Evolutionary conservation across 1,139 yeast genomes (phyloP), one percentile per base, ranked within the genome.

Genomic region (Meyerozyma carpophila): DNA sequence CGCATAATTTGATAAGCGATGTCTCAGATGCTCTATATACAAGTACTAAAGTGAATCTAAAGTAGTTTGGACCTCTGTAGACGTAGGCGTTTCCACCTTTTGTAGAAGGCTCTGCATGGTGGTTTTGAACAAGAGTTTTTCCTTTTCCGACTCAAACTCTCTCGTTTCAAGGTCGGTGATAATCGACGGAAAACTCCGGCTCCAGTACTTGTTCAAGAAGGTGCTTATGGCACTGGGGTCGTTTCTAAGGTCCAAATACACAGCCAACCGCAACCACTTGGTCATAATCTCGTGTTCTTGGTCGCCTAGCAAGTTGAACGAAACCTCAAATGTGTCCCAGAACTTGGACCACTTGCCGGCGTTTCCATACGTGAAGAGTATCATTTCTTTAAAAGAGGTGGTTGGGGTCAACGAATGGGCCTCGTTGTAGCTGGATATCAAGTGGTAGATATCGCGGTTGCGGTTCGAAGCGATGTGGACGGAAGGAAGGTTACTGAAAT

Each of bases 241-340:
- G 39, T 58, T 53, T n/a, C 68, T 56, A 28, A 61, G 50, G 1
- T 69, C 62, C 40, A 73, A 59, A 47, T 63, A 71, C 3, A 66
- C 66, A 5, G 54, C 54, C n/a, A 71, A 55, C 32, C 71, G 55
- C 5, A 68, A 63, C 74, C 75, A 72, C 31, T 53, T 53, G 9
- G 50, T 48, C 20, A 63, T 36, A 29, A 37, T 32, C 27, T 46
- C 16, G 37, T 49, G 47, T 27, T 50, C 46, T 18, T 40, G 36
- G 28, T 40, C 42, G 39, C 45, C 43, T 46, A 51, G 42, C 34
- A 57, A 44, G 26, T 57, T 51, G 49, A 50, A 45, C 21, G 55
- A 48, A 1, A 50, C 46, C 21, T 67, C 61, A 76, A 76, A 71
- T 41, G 66, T 60, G n/a, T 50, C 49, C 77, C 77, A 73, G 53